Percentiles rank a stretch among this genome's conserved stretches.
phyloP scores from a whole-genome alignment of 2,329 filamentous ascomycete species.

The Pestalotiopsis sp. region DNA sequence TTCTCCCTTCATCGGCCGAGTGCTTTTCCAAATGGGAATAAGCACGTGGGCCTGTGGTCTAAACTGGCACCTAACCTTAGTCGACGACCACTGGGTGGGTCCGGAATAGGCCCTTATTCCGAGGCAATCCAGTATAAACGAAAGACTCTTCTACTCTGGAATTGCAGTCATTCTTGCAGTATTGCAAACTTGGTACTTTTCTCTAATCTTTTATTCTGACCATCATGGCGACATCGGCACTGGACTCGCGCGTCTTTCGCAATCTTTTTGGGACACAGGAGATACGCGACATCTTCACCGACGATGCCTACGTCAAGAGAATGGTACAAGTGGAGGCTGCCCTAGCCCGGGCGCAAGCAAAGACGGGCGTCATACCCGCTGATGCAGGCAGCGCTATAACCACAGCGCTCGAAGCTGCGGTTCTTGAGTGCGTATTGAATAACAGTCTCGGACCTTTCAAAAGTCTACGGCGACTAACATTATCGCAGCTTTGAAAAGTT shows the following conservation, averaged over 20 bases:
- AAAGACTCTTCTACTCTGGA: background rate
- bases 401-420: slow-evolving; percentile 22
- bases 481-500: slow-evolving; percentile 18
- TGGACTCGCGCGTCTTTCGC: slow-evolving; percentile 51
- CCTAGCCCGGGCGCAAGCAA: slow-evolving; percentile 51
- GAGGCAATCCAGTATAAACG: background rate
- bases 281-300: slow-evolving; percentile 52
- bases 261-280: slow-evolving; percentile 54
- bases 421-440: background rate
- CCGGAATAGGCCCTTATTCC: slow-evolving; percentile 12
- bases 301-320: slow-evolving; percentile 37
- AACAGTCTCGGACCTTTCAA: background rate
- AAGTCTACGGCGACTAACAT: slow-evolving; percentile 9
- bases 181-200: background rate
- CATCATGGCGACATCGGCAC: background rate
- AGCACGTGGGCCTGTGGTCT: background rate
- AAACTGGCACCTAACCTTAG: background rate
- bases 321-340: slow-evolving; percentile 55
- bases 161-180: background rate
- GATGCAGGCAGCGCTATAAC: slow-evolving; percentile 37
- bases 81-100: background rate
- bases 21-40: background rate
- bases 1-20: background rate
- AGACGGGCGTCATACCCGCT: slow-evolving; percentile 47
- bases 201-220: background rate